These are phyloP conservation scores for Nakazawaea siamensis DNA, from an alignment of 805 yeast genomes.

Conservation along the genomic window DNA sequence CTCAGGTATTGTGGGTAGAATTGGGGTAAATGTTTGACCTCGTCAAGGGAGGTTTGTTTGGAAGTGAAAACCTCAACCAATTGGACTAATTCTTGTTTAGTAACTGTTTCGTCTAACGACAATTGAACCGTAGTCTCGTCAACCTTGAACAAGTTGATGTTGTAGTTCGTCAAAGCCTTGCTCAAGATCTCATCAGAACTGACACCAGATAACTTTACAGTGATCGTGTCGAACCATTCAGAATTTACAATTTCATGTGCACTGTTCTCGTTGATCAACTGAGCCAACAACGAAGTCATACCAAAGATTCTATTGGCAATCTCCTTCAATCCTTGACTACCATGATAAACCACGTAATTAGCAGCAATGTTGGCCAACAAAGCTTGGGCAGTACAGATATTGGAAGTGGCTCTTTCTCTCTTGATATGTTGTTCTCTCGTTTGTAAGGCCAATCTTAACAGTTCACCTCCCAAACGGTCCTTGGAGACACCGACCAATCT, in stretches of 20 bases:
- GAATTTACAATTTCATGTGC: constrained; percentile 46
- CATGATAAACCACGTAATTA: constrained; percentile 94
- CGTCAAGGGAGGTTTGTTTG: constrained; percentile 14
- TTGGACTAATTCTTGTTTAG: constrained; percentile 47
- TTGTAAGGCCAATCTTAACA: constrained; percentile 87
- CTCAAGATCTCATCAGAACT: constrained; percentile 48
- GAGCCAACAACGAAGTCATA: constrained; percentile 64
- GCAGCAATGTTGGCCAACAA: constrained; percentile 92
- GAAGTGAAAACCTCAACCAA: constrained; percentile 57
- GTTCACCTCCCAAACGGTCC: constrained; percentile 86
- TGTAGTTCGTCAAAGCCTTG: constrained; percentile 49
- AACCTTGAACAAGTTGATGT: constrained; percentile 72
- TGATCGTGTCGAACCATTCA: constrained; percentile 83
- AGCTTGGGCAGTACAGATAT: constrained; percentile 98
- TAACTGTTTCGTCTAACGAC: constrained; percentile 88
- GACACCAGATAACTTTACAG: constrained; percentile 44
- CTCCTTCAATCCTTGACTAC: constrained; percentile 73
- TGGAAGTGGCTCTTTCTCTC: constrained; percentile 95
- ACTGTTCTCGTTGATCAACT: constrained; percentile 32
- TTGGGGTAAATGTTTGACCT: constrained; percentile 32
- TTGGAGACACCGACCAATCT: constrained; percentile 89
- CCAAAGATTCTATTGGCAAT: constrained; percentile 77
- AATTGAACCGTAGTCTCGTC: constrained; percentile 55
- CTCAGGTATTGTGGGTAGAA: constrained; percentile 43
- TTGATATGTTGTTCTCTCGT: constrained; percentile 98